Percentiles rank a stretch among this genome's conserved stretches.
phyloP scores from a whole-genome alignment of 768 basidiomycete genomes.

The Psilocybe sp. region DNA sequence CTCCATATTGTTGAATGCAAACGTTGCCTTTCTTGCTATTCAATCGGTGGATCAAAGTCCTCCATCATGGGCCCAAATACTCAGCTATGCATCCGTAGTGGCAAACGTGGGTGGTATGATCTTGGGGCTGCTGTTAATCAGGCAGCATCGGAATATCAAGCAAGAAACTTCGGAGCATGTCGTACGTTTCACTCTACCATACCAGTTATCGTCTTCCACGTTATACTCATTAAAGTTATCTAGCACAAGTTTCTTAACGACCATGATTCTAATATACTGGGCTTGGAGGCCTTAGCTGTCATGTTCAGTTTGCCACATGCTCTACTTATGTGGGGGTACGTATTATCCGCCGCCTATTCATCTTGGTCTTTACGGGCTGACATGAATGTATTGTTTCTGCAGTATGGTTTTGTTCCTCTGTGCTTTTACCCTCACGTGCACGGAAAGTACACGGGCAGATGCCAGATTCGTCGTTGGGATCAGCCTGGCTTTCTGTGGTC shows the following conservation, averaged over 20 bases:
- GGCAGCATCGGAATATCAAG: constrained; percentile 27
- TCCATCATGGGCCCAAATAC: constrained; percentile 34
- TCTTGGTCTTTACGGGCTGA: neutral
- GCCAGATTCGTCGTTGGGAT: no score
- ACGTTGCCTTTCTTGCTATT: constrained; percentile 56
- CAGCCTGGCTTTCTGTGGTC: no score
- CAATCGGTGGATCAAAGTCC: constrained; percentile 28
- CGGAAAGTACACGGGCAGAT: neutral
- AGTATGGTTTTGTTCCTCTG: constrained; percentile 22
- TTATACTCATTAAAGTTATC: neutral
- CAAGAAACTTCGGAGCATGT: constrained; percentile 1
- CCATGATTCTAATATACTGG: constrained; percentile 14
- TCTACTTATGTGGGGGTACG: constrained; percentile 59
- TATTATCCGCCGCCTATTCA: constrained; percentile 1
- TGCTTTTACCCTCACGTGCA: constrained; percentile 21
- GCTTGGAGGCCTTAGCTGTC: constrained; percentile 51
- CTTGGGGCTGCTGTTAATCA: constrained; percentile 38
- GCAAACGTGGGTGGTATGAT: constrained; percentile 44
- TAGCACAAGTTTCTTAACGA: no score
- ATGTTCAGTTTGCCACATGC: constrained; percentile 55
- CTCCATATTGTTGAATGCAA: constrained; percentile 54
- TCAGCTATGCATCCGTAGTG: constrained; percentile 44
- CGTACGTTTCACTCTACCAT: neutral
- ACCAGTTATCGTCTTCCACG: neutral
- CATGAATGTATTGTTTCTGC: neutral